Evolutionary conservation across 2,329 filamentous ascomycete species (phyloP), one percentile per base, ranked within the genome.

Genomic region (Niveomyces coronatus): DNA sequence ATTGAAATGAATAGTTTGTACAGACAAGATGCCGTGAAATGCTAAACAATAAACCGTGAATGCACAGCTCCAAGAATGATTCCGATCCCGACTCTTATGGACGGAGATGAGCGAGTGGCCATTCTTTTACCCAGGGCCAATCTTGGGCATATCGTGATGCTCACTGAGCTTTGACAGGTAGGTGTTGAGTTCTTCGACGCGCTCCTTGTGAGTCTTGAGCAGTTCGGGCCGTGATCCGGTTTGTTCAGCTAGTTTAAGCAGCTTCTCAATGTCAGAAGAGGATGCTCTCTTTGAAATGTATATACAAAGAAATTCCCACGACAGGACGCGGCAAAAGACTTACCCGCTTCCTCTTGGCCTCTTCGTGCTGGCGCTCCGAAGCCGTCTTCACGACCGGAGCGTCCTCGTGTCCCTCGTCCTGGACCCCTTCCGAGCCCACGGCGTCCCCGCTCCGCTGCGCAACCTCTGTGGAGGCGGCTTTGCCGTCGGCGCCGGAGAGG

Each of bases 131-230:
- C 74, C 74, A 1, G 74, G 74, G 9, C 74, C 74, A 40, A 78
- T 78, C 64, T 76, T 77, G 50, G 74, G 74, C 88, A 98, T 98
- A 57, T 98, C 91, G 61, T 98, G 89, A 64, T 98, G 91, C 63
- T 98, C 91, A 62, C 85, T 94, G 53, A 98, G 63, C 47, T 80
- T 83, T 47, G 85, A 91, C 24, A 98, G 66, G 58, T 96, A 95
- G 46, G 84, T 85, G 58, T 98, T 98, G 50, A 96, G 66, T 57
- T 95, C 87, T 59, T 96, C 88, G 30, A 98, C 89, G 9, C 86
- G 79, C 65, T 98, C 85, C 58, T 96, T 96, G 61, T 98, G 91
- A 20, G 88, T 94, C 69, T 95, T 96, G 48, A 89, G 76, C 13
- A 93, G 81, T 56, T 95, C 88, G 11, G 82, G 77, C 33, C 68